These are phyloP conservation scores for Globisporangium ultimum DNA, from an alignment of 352 stramenopile genomes.

Conservation along the genomic window DNA sequence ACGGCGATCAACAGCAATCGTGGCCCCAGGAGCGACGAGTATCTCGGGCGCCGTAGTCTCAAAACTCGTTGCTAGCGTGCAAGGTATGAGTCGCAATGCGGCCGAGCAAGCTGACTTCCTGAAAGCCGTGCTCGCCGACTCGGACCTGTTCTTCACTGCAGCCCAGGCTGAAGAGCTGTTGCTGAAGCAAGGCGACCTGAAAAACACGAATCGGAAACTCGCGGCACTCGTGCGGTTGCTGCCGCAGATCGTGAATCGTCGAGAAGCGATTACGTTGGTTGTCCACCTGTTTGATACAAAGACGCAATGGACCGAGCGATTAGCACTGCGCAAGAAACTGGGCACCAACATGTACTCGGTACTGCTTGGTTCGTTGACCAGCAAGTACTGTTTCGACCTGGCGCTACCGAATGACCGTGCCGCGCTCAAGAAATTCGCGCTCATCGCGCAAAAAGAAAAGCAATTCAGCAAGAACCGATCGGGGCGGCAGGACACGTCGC, in stretches of 20 bases:
- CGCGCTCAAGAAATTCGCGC: conserved; percentile 53
- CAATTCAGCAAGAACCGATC: conserved; percentile 55
- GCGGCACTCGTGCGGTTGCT: conserved; percentile 37
- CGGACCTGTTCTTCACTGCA: conserved; percentile 65
- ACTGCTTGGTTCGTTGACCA: conserved; percentile 65
- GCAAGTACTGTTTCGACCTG: conserved; percentile 62
- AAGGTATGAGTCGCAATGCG: conserved; percentile 41
- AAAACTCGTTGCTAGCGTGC: conserved; percentile 36
- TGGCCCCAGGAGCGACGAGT: conserved; percentile 3
- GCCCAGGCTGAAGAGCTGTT: conserved; percentile 65
- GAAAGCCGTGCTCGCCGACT: conserved; percentile 41
- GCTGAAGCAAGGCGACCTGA: conserved; percentile 34
- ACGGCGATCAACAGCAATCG: neutral
- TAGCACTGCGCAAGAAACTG: conserved; percentile 51
- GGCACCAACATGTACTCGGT: conserved; percentile 52
- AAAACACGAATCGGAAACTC: conserved; percentile 26
- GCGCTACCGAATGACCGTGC: conserved; percentile 29
- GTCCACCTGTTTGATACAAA: conserved; percentile 30
- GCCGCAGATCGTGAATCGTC: conserved; percentile 61
- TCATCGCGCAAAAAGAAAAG: conserved; percentile 73
- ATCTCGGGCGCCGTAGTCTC: conserved; percentile 38
- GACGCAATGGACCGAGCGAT: conserved; percentile 51
- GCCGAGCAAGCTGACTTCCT: conserved; percentile 63
- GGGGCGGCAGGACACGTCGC: conserved; percentile 59
- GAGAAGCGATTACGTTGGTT: conserved; percentile 50